Base-by-base conservation (phyloP, 352 stramenopile genomes). In the Phytophthora cactorum region DNA sequence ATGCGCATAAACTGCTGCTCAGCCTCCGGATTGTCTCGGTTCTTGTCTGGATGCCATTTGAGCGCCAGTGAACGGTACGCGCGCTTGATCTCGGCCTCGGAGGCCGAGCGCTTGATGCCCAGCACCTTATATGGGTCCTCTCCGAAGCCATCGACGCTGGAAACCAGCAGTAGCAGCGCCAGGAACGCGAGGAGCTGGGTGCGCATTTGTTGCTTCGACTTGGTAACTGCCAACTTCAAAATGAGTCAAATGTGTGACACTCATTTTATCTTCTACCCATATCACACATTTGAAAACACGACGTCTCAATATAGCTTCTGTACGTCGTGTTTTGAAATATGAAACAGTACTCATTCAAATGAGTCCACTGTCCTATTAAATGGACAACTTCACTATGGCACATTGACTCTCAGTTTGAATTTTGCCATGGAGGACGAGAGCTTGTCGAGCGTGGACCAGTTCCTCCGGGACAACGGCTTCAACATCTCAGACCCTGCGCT, bases 1-100 rank as follows among this genome's bases (percentile, higher is more conserved):
- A 95, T 87, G 43, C 80, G 81, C 82, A 93, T 85, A 50, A 95
- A 95, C 65, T 92, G 68, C 45, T 87, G 64, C 68, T 92, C 81
- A 0, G 88, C 88, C 9, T 89, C 47, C 1, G 82, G 74, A 54
- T 92, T 88, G 3, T 77, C 79, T 36, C 60, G 77, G 55, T 94
- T 94, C 78, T 97, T 97, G 74, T 98, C 92, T 4, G 92, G 92
- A 58, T 98, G 92, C 80, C 88, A 95, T 63, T 98, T 96, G 41
- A 97, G 74, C 28, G 92, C 90, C 29, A 97, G 65, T 41, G 82
- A 74, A 4, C 89, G 80, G 58, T 98, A 98, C 29, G 88, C 88
- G 52, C 84, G 84, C 70, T 94, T 94, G 73, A 96, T 89, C 63
- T 94, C 85, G 49, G 50, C 74, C 55, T 93, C 85, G 6, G 86